Evolutionary conservation across 495 filamentous ascomycete species (phyloP), one percentile per base, ranked within the genome.

Genomic region (Talaromyces stipitatus): DNA sequence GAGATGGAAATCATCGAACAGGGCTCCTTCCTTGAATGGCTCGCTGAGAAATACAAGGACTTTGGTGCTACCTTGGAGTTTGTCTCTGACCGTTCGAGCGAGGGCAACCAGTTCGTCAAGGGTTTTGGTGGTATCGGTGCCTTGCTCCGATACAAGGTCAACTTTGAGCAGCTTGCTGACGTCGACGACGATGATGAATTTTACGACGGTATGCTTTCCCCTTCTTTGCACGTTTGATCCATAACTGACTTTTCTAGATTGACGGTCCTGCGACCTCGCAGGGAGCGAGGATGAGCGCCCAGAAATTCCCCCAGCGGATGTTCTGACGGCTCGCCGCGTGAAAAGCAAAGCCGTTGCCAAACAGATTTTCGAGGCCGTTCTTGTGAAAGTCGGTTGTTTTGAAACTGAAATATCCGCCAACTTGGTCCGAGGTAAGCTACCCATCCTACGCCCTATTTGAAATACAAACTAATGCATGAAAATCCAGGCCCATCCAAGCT

Each of bases 61-160:
- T 97, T 96, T 65, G 94, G 94, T 72, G 90, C 94, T 33, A 87
- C 80, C n/a, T 83, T 98, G 20, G 94, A 98, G 74, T 98, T 98
- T 62, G 95, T 98, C 30, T 97, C 92, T 22, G 94, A 98, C 69
- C 85, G 91, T 32, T 96, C 92, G 33, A 91, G 88, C 60, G 94
- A 98, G 72, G 94, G 94, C 67, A 98, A 98, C 74, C 94, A 98
- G 77, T 98, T 98, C 77, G 94, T 98, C 64, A 97, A 96, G 76
- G 94, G 94, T 55, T 98, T 98, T 67, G 94, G 94, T 85, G 94
- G 94, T 65, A 95, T 98, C 62, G 94, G 94, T 58, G 92, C 92
- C 47, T 86, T 98, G 63, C 85, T 98, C 67, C 89, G 94, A 60
- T 98, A 98, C 84, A 97, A 97, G 78, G 89, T 98, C 78, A 98